Percentiles rank a stretch among this genome's conserved stretches.
Conservation (phyloP, 495 filamentous ascomycete species). For the Trichoderma reesei region DNA sequence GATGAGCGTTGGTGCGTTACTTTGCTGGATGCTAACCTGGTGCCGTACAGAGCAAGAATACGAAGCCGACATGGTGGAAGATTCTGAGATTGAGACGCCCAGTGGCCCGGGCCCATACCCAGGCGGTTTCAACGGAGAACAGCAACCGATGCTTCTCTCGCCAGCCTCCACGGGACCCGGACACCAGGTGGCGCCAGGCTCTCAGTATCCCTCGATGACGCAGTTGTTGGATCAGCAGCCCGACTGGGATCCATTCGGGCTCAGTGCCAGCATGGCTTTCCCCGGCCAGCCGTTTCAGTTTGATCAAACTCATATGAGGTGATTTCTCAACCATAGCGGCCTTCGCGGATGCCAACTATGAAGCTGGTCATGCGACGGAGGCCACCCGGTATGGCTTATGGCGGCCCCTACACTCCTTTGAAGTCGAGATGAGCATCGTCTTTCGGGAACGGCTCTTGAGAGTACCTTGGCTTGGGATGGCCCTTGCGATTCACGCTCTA, state of each 20-base stretch:
- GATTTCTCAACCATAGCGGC: background rate
- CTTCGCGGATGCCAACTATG: background rate
- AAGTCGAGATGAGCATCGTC: background rate
- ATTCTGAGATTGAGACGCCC: slow-evolving; percentile 59
- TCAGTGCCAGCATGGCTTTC: slow-evolving; percentile 90
- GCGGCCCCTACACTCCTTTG: background rate
- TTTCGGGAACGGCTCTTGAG: background rate
- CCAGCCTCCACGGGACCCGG: slow-evolving; percentile 10
- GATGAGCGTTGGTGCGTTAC: background rate
- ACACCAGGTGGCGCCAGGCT: slow-evolving; percentile 7
- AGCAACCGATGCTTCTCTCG: slow-evolving; percentile 21
- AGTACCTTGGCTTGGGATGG: background rate
- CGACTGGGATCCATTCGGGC: slow-evolving; percentile 82
- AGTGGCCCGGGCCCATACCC: slow-evolving; percentile 57
- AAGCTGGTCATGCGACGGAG: background rate
- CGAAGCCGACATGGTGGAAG: slow-evolving; percentile 93
- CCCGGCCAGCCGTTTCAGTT: slow-evolving; percentile 74
- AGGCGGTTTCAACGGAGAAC: slow-evolving; percentile 27
- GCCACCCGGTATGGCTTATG: background rate
- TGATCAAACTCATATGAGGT: slow-evolving; percentile 32
- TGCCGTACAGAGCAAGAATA: slow-evolving; percentile 94
- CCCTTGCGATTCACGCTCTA: background rate
- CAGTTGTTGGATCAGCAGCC: slow-evolving; percentile 63
- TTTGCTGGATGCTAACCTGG: background rate
- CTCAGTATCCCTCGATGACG: slow-evolving; percentile 46